Percentiles rank a stretch among this genome's conserved stretches.
phyloP scores from a whole-genome alignment of 1,284 basidiomycete genomes.

The Peniophora sp. region DNA sequence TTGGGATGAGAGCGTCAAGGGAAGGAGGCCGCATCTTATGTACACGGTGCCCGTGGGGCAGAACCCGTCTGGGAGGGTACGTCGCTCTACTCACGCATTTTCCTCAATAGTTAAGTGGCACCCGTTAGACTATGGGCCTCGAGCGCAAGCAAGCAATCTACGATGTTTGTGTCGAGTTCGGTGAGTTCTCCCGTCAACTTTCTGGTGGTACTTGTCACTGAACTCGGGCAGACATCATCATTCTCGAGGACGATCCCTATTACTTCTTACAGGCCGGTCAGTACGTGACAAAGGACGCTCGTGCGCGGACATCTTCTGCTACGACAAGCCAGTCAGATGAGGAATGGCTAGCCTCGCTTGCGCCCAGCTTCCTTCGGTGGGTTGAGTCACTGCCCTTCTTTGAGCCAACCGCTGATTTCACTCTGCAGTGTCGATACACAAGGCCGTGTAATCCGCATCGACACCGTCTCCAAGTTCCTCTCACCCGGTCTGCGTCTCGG shows the following conservation, averaged over 20 bases:
- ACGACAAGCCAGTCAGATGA: constrained; percentile 18
- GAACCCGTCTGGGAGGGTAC: constrained; percentile 62
- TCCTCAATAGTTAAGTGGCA: no score
- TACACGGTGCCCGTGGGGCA: constrained; percentile 73
- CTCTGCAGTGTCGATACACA: constrained; percentile 54
- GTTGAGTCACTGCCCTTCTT: no score
- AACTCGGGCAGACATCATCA: constrained; percentile 39
- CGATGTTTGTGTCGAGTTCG: constrained; percentile 69
- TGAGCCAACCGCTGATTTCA: no score
- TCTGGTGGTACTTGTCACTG: no score
- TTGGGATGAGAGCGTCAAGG: constrained; percentile 59
- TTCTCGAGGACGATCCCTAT: constrained; percentile 80
- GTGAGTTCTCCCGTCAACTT: constrained; percentile 17
- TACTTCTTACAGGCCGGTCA: constrained; percentile 63
- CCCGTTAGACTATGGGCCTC: constrained; percentile 44
- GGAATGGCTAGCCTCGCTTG: constrained; percentile 45
- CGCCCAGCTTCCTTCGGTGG: constrained; percentile 27
- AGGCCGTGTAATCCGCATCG: constrained; percentile 72
- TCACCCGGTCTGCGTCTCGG: constrained; percentile 74
- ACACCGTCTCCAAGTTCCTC: constrained; percentile 80
- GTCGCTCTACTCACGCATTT: no score
- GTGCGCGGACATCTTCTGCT: constrained; percentile 21
- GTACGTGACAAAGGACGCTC: constrained; percentile 35
- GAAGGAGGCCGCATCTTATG: constrained; percentile 66
- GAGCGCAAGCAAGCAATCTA: constrained; percentile 75